phyloP scores from a whole-genome alignment of 345 rosid species.

The Eucalyptus globulus region DNA sequence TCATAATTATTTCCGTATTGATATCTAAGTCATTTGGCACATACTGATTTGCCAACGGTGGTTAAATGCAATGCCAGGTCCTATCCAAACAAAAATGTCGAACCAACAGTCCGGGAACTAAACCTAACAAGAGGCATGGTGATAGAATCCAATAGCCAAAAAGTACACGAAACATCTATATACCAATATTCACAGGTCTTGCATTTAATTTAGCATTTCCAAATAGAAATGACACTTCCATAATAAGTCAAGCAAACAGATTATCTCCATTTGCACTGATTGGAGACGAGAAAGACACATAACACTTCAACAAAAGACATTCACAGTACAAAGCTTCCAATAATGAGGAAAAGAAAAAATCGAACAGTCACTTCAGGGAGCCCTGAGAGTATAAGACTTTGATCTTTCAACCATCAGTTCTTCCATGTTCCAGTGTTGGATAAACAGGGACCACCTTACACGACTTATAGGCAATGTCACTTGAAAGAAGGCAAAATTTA shows the following conservation, averaged over 20 bases:
- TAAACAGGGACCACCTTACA: neutral
- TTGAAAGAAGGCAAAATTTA: neutral
- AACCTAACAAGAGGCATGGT: neutral
- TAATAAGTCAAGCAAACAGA: neutral
- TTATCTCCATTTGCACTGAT: neutral
- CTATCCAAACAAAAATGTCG: neutral
- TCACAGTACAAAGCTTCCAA: neutral
- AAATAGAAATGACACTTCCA: neutral
- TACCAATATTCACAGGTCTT: neutral
- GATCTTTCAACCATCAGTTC: slow-evolving; percentile 19
- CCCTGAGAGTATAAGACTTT: slow-evolving; percentile 10
- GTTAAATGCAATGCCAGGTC: neutral
- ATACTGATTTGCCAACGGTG: neutral
- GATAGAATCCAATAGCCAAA: neutral
- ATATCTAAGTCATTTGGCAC: neutral
- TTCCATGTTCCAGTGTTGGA: slow-evolving; percentile 13
- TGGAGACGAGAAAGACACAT: neutral
- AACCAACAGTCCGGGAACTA: neutral
- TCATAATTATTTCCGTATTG: neutral
- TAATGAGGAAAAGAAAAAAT: neutral
- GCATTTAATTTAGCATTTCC: neutral
- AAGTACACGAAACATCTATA: neutral
- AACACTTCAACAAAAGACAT: neutral
- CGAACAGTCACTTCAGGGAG: neutral
- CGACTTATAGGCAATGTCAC: neutral